These are phyloP conservation scores for Exutisphaerella laricina DNA, from an alignment of 2,329 filamentous ascomycete species.

Conservation along the genomic window DNA sequence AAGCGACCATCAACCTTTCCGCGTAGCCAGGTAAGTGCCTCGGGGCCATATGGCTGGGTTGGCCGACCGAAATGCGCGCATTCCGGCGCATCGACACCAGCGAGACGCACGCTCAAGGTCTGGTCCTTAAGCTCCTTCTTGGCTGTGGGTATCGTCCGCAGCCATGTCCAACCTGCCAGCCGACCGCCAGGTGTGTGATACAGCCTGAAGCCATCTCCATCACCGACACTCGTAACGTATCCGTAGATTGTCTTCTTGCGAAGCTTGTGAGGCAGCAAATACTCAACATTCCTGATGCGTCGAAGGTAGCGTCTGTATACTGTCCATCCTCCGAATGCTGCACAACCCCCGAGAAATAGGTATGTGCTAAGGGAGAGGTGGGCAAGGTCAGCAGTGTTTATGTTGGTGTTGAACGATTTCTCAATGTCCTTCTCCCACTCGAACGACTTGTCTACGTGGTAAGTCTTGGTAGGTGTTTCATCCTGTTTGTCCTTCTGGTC, in stretches of 20 bases:
- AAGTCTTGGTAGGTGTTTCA: background rate
- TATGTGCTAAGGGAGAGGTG: conserved; percentile 34
- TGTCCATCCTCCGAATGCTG: conserved; percentile 50
- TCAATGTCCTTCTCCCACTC: background rate
- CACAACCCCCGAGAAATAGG: conserved; percentile 37
- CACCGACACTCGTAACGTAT: conserved; percentile 85
- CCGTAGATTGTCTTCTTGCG: conserved; percentile 73
- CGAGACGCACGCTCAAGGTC: conserved; percentile 81
- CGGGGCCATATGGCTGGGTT: conserved; percentile 74
- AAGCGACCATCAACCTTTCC: conserved; percentile 63
- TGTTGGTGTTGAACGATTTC: conserved; percentile 2
- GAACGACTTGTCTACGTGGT: background rate
- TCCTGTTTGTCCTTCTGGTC: background rate
- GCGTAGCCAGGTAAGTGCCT: conserved; percentile 77
- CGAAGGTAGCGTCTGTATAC: conserved; percentile 70
- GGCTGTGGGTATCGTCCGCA: conserved; percentile 18
- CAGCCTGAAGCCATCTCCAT: conserved; percentile 91
- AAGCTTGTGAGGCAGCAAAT: conserved; percentile 71
- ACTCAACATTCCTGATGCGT: conserved; percentile 70
- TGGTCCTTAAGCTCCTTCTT: conserved; percentile 21
- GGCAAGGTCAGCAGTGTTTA: conserved; percentile 30
- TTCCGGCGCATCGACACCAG: conserved; percentile 90
- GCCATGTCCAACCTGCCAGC: conserved; percentile 73
- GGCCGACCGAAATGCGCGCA: conserved; percentile 85
- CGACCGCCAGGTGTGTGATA: conserved; percentile 93